Evolutionary conservation across 441 rosid genomes (phyloP).

Genomic region (Dalechampia spathulata): DNA sequence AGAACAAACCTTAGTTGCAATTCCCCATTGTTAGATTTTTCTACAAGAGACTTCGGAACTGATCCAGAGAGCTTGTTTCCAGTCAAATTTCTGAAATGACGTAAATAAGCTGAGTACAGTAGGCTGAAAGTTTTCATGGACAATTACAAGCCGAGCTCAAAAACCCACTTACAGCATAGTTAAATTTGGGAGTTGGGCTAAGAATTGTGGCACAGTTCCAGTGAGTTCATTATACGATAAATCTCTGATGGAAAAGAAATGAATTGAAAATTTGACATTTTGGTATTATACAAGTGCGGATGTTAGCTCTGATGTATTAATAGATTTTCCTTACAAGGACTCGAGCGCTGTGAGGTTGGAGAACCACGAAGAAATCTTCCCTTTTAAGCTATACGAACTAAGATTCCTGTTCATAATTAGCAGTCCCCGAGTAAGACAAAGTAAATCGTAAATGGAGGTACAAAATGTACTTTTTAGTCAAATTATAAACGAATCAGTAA

Average conservation of each 20-base stretch:
- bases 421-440: too few species aligned
- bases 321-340: conserved; percentile 14
- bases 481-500: too few species aligned
- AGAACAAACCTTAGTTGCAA: conserved; percentile 17
- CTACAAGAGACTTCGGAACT: conserved; percentile 10
- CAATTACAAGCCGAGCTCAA: not conserved
- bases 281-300: not conserved
- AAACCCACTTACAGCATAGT: conserved; percentile 16
- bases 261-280: too few species aligned
- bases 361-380: conserved; percentile 14
- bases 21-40: conserved; percentile 9
- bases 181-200: conserved; percentile 10
- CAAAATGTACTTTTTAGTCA: too few species aligned
- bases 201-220: conserved; percentile 20
- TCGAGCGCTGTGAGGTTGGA: not conserved
- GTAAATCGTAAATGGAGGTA: too few species aligned
- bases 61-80: conserved; percentile 13
- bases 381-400: conserved; percentile 20
- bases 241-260: conserved; percentile 3
- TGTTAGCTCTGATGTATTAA: not conserved
- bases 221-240: conserved; percentile 15
- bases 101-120: not conserved
- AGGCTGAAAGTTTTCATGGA: not conserved
- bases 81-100: conserved; percentile 12
- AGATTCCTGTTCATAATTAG: conserved; percentile 18